Percentiles rank a stretch among this genome's conserved stretches.
Conservation (phyloP, 495 filamentous ascomycete genomes). For the Penicillium herquei region DNA sequence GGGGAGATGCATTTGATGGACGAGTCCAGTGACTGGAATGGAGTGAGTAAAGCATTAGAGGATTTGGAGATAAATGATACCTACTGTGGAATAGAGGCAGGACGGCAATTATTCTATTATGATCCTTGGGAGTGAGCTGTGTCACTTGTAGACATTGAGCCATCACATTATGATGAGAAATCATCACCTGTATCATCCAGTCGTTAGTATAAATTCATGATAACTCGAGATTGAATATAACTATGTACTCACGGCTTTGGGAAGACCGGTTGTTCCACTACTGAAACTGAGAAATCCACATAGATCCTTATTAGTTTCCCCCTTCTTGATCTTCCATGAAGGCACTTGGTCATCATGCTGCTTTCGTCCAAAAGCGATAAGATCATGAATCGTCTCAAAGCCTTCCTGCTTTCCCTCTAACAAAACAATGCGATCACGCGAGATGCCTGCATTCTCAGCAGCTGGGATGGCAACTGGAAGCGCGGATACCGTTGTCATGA, state of each 20-base stretch:
- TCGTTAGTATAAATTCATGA: neutral
- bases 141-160: slow-evolving; percentile 59
- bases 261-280: slow-evolving; percentile 35
- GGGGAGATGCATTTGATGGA: slow-evolving; percentile 60
- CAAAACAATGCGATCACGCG: slow-evolving; percentile 49
- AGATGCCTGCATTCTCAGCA: slow-evolving; percentile 52
- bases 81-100: slow-evolving; percentile 54
- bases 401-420: slow-evolving; percentile 51
- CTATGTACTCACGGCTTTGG: slow-evolving; percentile 25
- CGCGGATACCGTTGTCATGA: slow-evolving; percentile 52
- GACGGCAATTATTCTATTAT: slow-evolving; percentile 51
- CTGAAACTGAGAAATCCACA: slow-evolving; percentile 58
- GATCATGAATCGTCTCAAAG: slow-evolving; percentile 48
- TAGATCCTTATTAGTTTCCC: slow-evolving; percentile 52
- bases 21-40: slow-evolving; percentile 48
- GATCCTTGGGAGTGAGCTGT: slow-evolving; percentile 43
- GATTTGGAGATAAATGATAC: neutral
- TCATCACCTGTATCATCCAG: slow-evolving; percentile 48
- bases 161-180: slow-evolving; percentile 62
- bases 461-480: slow-evolving; percentile 51
- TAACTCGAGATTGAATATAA: neutral
- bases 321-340: slow-evolving; percentile 42
- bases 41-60: slow-evolving; percentile 1
- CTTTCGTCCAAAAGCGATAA: slow-evolving; percentile 43
- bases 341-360: slow-evolving; percentile 33